A percentile compares a stretch with the other conserved stretches of the same genome.
Evolutionary conservation across 768 basidiomycete species (phyloP).

Genomic region (Mycena maculata): DNA sequence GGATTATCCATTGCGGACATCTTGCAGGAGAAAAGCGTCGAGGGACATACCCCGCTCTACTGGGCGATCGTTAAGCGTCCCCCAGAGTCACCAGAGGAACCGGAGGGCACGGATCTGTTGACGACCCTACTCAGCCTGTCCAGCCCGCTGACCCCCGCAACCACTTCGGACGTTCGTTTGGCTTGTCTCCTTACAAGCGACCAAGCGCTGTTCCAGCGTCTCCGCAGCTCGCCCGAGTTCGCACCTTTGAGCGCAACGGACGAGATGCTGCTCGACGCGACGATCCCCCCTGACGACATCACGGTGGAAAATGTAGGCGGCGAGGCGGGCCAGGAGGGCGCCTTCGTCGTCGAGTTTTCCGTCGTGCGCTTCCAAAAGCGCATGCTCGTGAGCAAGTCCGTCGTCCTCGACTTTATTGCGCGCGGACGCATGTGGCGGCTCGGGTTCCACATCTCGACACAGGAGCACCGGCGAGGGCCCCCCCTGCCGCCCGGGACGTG

Average conservation of each 20-base stretch:
- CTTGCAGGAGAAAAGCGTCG: slow-evolving; percentile 59
- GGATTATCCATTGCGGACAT: slow-evolving; percentile 53
- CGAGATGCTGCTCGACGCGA: slow-evolving; percentile 59
- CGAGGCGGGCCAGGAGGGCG: slow-evolving; percentile 52
- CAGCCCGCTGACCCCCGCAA: slow-evolving; percentile 53
- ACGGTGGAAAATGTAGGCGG: slow-evolving; percentile 62
- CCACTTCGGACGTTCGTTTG: slow-evolving; percentile 69
- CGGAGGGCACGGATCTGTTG: slow-evolving; percentile 20
- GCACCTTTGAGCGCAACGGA: slow-evolving; percentile 65
- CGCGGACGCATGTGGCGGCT: slow-evolving; percentile 69
- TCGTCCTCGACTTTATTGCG: slow-evolving; percentile 76
- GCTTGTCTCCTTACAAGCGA: slow-evolving; percentile 76
- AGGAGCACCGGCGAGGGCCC: slow-evolving; percentile 23
- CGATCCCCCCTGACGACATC: slow-evolving; percentile 63
- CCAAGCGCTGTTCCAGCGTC: slow-evolving; percentile 68
- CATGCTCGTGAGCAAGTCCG: slow-evolving; percentile 70
- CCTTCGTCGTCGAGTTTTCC: slow-evolving; percentile 65
- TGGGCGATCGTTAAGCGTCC: slow-evolving; percentile 52
- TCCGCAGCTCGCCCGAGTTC: slow-evolving; percentile 63
- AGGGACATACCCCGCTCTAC: slow-evolving; percentile 61
- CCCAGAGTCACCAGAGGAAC: slow-evolving; percentile 8
- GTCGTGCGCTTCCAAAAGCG: slow-evolving; percentile 74
- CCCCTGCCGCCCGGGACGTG: slow-evolving; percentile 31
- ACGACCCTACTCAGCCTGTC: slow-evolving; percentile 44
- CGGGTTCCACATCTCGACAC: slow-evolving; percentile 48